These are phyloP conservation scores for Leccinum pellstonianum DNA, from an alignment of 768 basidiomycete species.

Conservation along the genomic window DNA sequence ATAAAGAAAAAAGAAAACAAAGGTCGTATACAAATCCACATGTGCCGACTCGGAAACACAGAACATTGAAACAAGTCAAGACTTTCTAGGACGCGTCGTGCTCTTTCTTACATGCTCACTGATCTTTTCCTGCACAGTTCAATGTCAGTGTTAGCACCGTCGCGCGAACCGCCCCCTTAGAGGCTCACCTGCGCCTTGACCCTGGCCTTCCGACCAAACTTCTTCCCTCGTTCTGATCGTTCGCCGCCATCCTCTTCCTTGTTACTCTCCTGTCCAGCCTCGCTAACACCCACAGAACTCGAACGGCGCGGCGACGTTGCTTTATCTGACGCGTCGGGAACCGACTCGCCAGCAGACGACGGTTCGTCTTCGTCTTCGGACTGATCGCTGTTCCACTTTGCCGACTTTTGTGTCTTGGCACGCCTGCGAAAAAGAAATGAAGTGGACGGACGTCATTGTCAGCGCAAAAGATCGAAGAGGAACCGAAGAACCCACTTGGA, in stretches of 20 bases:
- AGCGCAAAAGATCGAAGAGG: neutral
- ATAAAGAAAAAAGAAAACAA: slow-evolving; percentile 7
- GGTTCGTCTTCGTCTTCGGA: slow-evolving; percentile 31
- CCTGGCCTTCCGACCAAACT: slow-evolving; percentile 40
- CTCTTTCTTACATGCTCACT: slow-evolving; percentile 27
- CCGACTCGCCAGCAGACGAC: slow-evolving; percentile 24
- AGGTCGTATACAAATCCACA: slow-evolving; percentile 11
- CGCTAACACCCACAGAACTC: slow-evolving; percentile 40
- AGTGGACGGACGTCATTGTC: slow-evolving; percentile 6
- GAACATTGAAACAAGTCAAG: slow-evolving; percentile 13
- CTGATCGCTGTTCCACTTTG: slow-evolving; percentile 34
- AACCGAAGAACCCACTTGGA: slow-evolving; percentile 23
- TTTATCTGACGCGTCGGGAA: slow-evolving; percentile 42
- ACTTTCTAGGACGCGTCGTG: slow-evolving; percentile 23
- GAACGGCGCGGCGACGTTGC: slow-evolving; percentile 23
- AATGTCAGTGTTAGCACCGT: neutral
- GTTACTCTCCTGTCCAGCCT: slow-evolving; percentile 29
- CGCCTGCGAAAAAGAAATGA: slow-evolving; percentile 19
- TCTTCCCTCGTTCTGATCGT: slow-evolving; percentile 33
- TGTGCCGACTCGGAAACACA: neutral
- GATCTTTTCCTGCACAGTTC: slow-evolving; percentile 28
- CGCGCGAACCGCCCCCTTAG: neutral
- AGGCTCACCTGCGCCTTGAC: slow-evolving; percentile 40
- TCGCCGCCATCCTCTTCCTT: slow-evolving; percentile 31
- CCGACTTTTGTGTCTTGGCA: slow-evolving; percentile 28